A percentile compares a stretch with the other conserved stretches of the same genome.
phyloP scores from a whole-genome alignment of 495 filamentous ascomycete genomes.

The Aspergillus kassunensis region DNA sequence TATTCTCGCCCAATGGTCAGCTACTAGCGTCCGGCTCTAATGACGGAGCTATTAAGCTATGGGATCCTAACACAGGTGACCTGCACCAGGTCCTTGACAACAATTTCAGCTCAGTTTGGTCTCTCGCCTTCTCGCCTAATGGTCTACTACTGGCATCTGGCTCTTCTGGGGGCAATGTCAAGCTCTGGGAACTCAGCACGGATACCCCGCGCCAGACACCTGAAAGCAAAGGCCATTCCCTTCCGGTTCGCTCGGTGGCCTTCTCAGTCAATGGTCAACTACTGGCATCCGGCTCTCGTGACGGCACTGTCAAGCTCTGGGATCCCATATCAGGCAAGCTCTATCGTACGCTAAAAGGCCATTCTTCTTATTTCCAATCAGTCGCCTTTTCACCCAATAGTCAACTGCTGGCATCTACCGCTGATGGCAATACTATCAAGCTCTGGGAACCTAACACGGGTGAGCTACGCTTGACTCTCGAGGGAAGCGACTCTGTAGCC shows the following conservation, averaged over 20 bases:
- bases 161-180: slow-evolving; percentile 15
- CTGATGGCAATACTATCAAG: slow-evolving; percentile 17
- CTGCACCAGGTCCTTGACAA: background rate
- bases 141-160: slow-evolving; percentile 8
- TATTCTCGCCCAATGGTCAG: slow-evolving; percentile 12
- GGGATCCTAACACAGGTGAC: background rate
- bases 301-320: slow-evolving; percentile 3
- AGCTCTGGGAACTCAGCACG: slow-evolving; percentile 9
- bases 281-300: background rate
- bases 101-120: background rate
- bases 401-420: slow-evolving; percentile 11
- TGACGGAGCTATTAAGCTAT: slow-evolving; percentile 15
- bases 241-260: background rate
- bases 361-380: background rate
- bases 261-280: background rate
- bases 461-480: background rate
- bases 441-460: slow-evolving; percentile 6
- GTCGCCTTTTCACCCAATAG: slow-evolving; percentile 2
- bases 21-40: background rate
- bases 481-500: background rate
- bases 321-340: background rate
- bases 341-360: background rate
- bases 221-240: background rate
- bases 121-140: background rate
- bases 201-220: background rate